Base-by-base conservation (phyloP, 768 basidiomycete species). In the Dacryopinax spathularia region DNA sequence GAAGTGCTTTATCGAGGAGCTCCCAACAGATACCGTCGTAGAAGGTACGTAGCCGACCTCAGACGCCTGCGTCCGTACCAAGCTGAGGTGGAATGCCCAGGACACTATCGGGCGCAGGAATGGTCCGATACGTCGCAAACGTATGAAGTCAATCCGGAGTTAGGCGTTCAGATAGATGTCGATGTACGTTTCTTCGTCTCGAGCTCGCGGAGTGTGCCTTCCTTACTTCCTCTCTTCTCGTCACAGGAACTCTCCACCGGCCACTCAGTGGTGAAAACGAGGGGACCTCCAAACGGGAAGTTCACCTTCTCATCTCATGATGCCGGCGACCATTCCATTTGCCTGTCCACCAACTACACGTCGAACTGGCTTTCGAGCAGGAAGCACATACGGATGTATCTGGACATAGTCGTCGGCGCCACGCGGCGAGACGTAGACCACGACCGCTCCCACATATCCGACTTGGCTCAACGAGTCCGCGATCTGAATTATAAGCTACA, bases 221-320 rank as follows among this genome's bases (percentile, higher is more conserved):
- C 33, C 63, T 44, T 2, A 31, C 35, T n/a, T 33, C n/a, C 48
- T 36, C 16, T 22, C 33, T 13, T 34, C 22, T 60, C 34, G n/a
- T n/a, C n/a, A n/a, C 73, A 99, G 95, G 96, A 99, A 79, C 81
- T 91, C 67, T 85, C 89, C 35, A 85, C 81, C 1, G 83, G 84
- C 1, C 87, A 97, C 69, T 75, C 79, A 62, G 88, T 97, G 16
- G 91, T 91, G 39, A 87, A 87, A 69, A 93, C 92, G 9, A 84
- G 84, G n/a, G 96, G 96, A 1, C 89, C 93, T 4, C 78, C 85
- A 25, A 88, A 95, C 60, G 89, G 96, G 31, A 84, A 84, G 64
- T 98, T 98, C 77, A 98, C 96, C 0, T 99, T 99, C 72, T 97
- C 96, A 29, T 96, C 95, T 3, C 92, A 96, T 72, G 91, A 94